A percentile compares a stretch with the other conserved stretches of the same genome.
phyloP scores from a whole-genome alignment of 495 filamentous ascomycete genomes.

The Penicillium steckii region DNA sequence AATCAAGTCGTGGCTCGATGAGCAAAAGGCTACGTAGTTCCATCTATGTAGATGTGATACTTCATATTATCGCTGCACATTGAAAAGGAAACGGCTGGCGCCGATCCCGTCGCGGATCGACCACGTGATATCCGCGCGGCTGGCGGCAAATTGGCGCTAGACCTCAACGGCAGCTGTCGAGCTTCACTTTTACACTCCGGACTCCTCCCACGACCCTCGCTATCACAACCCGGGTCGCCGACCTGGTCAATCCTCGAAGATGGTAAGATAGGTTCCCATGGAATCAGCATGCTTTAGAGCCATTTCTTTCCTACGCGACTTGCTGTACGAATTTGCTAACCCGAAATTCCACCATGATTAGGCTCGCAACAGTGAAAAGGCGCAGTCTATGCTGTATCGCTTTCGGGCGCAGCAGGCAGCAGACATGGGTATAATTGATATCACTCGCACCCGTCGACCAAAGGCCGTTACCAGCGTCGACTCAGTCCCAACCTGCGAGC shows the following conservation, averaged over 20 bases:
- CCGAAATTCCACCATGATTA: conserved; percentile 28
- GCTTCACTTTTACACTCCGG: conserved; percentile 24
- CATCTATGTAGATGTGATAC: not conserved
- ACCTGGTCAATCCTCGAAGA: conserved; percentile 25
- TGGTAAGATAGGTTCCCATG: conserved; percentile 26
- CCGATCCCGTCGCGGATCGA: no score
- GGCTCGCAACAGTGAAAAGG: conserved; percentile 92
- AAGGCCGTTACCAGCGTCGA: conserved; percentile 84
- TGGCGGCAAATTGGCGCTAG: conserved; percentile 22
- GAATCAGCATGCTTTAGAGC: not conserved
- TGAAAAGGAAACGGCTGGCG: not conserved
- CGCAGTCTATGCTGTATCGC: conserved; percentile 99
- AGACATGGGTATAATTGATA: conserved; percentile 92
- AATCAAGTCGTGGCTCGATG: no score
- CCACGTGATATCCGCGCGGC: conserved; percentile 26
- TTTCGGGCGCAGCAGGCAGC: conserved; percentile 98
- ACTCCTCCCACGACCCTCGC: conserved; percentile 22
- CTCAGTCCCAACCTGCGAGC: conserved; percentile 84
- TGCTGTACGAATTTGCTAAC: conserved; percentile 20
- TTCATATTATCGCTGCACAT: not conserved
- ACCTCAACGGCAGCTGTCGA: conserved; percentile 28
- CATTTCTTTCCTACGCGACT: not conserved
- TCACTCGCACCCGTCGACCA: conserved; percentile 83
- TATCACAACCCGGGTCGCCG: conserved; percentile 14
- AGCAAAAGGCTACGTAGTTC: no score